Evolutionary conservation across 352 stramenopile genomes (phyloP), one percentile per base, ranked within the genome.

Genomic region (Pythium periplocum): DNA sequence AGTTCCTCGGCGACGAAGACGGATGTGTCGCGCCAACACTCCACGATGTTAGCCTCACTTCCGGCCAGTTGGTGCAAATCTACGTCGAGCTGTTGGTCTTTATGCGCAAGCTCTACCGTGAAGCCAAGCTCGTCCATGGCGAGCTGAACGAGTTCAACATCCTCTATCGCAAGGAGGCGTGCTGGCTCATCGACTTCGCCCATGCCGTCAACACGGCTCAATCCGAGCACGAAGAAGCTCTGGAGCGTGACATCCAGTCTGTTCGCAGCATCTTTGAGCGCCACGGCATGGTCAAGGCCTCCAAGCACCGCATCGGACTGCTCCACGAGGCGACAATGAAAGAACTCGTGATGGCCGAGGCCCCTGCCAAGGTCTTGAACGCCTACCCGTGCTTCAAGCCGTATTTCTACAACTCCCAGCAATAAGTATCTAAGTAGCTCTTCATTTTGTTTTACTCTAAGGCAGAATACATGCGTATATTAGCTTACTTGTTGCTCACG

Each of bases 141-240:
- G 56, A 48, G 0, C 51, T 88, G 36, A 73, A 46, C 33, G 64
- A 79, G 50, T 83, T 76, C 53, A 96, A 83, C 53, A 81, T 97
- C 38, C 65, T 96, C 26, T 79, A 86, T 31, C 68, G 66, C 61
- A 75, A 71, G 43, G 70, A 61, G 32, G 76, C 54, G 48, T 75
- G 62, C 56, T 96, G 57, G 80, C 78, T 97, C 40, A 93, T 93
- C 55, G 88, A 95, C 61, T 91, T 97, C 55, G 79, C 77, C 0
- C 77, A 90, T 43, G 76, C 86, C 8, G 78, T 94, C 10, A 78
- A 95, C 46, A 44, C 54, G 37, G 53, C 66, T 11, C 86, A 95
- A 39, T 62, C 76, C 6, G 60, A 78, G n/a, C 70, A 85, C 26
- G 31, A 56, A 6, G 68, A 80, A 7, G 54, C 85, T 5, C 64